Evolutionary conservation across 1,284 basidiomycete species (phyloP).

Genomic region (Malassezia caprae): DNA sequence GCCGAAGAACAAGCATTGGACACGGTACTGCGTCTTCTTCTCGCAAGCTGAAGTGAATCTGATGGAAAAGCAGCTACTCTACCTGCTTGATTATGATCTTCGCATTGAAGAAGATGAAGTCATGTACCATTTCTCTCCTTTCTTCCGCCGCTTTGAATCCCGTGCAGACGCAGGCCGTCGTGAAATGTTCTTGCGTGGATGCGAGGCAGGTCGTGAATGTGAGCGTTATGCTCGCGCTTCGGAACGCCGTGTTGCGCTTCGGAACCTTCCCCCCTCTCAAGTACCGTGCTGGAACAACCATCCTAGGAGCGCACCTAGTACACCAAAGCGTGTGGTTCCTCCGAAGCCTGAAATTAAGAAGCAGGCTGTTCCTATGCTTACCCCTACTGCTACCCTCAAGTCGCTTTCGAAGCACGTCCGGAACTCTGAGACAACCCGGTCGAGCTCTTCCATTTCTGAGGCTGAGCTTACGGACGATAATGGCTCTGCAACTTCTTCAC

Average conservation of each 20-base stretch:
- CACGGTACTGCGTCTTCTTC: conserved; percentile 61
- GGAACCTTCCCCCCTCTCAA: conserved; percentile 37
- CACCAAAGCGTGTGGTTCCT: conserved; percentile 5
- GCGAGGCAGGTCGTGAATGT: conserved; percentile 42
- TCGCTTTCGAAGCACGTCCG: conserved; percentile 17
- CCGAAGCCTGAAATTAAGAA: not conserved
- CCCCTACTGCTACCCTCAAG: conserved; percentile 16
- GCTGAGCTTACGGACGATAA: conserved; percentile 47
- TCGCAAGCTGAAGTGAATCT: conserved; percentile 65
- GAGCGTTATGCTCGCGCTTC: conserved; percentile 42
- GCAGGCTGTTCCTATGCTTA: conserved; percentile 6
- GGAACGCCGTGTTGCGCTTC: conserved; percentile 40
- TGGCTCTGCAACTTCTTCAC: conserved; percentile 39
- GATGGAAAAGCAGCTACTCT: conserved; percentile 74
- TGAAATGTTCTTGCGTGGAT: conserved; percentile 44
- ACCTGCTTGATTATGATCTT: conserved; percentile 48
- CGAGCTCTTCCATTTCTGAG: conserved; percentile 30
- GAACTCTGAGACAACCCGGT: conserved; percentile 14
- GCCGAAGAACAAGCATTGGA: conserved; percentile 71
- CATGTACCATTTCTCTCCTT: conserved; percentile 43
- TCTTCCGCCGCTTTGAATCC: conserved; percentile 44
- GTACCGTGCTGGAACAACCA: conserved; percentile 43
- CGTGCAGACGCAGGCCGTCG: conserved; percentile 41
- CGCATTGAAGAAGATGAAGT: conserved; percentile 47
- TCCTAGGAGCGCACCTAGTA: conserved; percentile 18